Base-by-base conservation (phyloP, 2,329 filamentous ascomycete genomes). In the Trichoderma sp. region DNA sequence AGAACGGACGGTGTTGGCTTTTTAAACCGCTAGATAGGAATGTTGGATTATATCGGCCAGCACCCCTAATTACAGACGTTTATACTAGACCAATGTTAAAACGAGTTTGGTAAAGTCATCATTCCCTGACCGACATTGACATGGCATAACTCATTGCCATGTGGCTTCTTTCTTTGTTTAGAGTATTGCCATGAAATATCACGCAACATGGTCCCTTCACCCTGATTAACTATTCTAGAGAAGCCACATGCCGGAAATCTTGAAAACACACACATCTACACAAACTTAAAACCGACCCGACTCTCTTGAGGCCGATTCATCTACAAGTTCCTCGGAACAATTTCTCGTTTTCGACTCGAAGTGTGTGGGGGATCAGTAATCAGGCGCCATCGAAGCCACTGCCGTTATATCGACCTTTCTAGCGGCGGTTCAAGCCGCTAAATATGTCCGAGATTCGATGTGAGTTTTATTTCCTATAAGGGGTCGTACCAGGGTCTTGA, bases 351-450 rank as follows among this genome's bases (percentile, higher is more conserved):
- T 11, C n/a, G 32, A n/a, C 14, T 62, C n/a, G n/a, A 28, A 39
- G 28, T 12, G 58, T 60, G 57, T 62, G 58, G 32, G 21, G 58
- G 32, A 62, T 62, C 58, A 62, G 58, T 62, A 39, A 62, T 62
- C 58, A 21, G 28, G 6, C 7, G 21, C 11, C 9, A 24, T 39
- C 30, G 14, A 26, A 39, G 32, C 58, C 58, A 62, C 32, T 62
- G 30, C 58, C n/a, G 58, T 14, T 26, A 6, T 24, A 6, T 26
- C 24, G 58, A 26, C 58, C 32, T 87, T 85, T 77, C 86, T 87
- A 24, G 85, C 86, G 1, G 84, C 79, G 21, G 86, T 87, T 0
- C 58, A 36, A 11, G 58, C 58, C 58, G 58, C 12, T 39, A 7
- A 30, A 39, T 62, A 36, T 60, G 15, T 26, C 56, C 56, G 26